Base-by-base conservation (phyloP, 2,329 filamentous ascomycete genomes). In the Sclerotinia nivalis region DNA sequence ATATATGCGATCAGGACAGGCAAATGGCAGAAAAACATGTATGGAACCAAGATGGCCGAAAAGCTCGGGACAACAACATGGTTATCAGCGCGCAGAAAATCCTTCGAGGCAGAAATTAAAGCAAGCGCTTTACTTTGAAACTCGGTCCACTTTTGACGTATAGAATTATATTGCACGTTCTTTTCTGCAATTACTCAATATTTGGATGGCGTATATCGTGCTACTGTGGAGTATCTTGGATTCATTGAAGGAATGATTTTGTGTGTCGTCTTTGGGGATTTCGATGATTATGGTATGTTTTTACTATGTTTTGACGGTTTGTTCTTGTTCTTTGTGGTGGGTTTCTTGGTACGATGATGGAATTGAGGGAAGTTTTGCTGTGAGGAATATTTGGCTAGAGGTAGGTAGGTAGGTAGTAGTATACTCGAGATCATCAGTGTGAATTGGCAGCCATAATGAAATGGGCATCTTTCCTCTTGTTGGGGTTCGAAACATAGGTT, bases 71-170 rank as follows among this genome's bases (percentile, higher is more conserved):
- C 3, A 40, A 22, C 1, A 62, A n/a, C 8, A 37, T 3, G 20
- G 20, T 37, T 49, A 9, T 40, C 60, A 13, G 31, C 20, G 28
- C 22, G 9, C 28, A n/a, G 20, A 50, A 4, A 50, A 64, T 52
- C 31, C 45, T 52, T 64, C 31, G 31, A 64, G 47, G 31, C 31
- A 64, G 60, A 20, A 64, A 28, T 40, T 4, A 40, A 52, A 40
- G 59, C 45, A 64, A 40, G 60, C 60, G 31, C 60, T 64, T 64
- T 20, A 40, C 3, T 64, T 64, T 64, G 8, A 20, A 15, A 28
- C 8, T 13, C 31, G 28, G 4, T 50, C 45, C 60, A 37, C 31
- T 9, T 64, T 37, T 50, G 10, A 64, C 45, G 28, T 28, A 50
- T 12, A 8, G 12, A 8, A 20, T 28, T 28, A 9, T 40, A 12